A percentile compares a stretch with the other conserved stretches of the same genome.
phyloP scores from a whole-genome alignment of 2,329 filamentous ascomycete species.

The Sordariomycetes sp. region DNA sequence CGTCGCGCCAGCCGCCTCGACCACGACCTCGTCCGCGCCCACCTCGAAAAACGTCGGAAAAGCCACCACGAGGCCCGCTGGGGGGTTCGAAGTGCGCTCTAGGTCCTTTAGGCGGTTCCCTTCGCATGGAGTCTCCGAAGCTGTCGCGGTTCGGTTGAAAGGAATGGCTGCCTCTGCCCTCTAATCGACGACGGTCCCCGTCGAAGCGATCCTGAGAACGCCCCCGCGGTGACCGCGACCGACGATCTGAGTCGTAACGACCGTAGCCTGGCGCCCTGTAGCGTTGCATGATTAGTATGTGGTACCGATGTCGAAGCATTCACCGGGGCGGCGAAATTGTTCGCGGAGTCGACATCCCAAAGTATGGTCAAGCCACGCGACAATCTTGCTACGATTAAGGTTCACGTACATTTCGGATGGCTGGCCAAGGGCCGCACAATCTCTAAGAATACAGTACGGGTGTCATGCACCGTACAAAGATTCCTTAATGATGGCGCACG shows the following conservation, averaged over 20 bases:
- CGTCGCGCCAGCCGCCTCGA: constrained; percentile 54
- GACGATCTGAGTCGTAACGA: constrained; percentile 54
- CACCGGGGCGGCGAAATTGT: too few relatives aligned
- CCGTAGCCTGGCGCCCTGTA: constrained; percentile 47
- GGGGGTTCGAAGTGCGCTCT: constrained; percentile 66
- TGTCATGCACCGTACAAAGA: too few relatives aligned
- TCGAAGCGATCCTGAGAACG: constrained; percentile 61
- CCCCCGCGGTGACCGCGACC: constrained; percentile 57
- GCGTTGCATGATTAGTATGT: too few relatives aligned
- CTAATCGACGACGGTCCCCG: constrained; percentile 61
- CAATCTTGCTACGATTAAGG: too few relatives aligned
- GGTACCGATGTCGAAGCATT: too few relatives aligned
- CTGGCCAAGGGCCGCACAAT: constrained; percentile 1
- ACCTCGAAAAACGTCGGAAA: constrained; percentile 53
- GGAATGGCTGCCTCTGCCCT: constrained; percentile 43
- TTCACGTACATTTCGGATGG: constrained; percentile 1
- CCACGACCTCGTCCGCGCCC: constrained; percentile 43
- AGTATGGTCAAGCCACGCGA: too few relatives aligned
- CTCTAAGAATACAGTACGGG: too few relatives aligned
- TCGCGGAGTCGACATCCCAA: too few relatives aligned
- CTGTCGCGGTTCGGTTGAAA: constrained; percentile 52
- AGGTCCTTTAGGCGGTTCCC: constrained; percentile 73
- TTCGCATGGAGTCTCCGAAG: constrained; percentile 44
- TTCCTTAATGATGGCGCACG: too few relatives aligned
- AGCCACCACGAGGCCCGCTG: constrained; percentile 60